These are phyloP conservation scores for Aciculoconidium aculeatum DNA, from an alignment of 805 yeast species.

Conservation along the genomic window DNA sequence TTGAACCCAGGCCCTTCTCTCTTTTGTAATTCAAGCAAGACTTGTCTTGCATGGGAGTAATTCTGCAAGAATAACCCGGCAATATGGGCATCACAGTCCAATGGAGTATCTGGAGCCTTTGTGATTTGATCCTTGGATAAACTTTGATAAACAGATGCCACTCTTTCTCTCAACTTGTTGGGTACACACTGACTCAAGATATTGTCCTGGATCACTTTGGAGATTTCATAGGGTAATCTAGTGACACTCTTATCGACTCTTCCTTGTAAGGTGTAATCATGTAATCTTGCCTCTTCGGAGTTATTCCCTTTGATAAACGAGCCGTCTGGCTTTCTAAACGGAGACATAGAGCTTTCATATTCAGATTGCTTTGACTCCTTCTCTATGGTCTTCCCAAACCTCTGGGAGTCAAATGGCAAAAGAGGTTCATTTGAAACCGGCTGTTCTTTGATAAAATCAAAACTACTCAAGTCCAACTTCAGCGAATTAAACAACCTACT, in stretches of 20 bases:
- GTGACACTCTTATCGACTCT: constrained; percentile 48
- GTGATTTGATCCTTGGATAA: constrained; percentile 52
- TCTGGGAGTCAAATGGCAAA: no score
- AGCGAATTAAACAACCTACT: no score
- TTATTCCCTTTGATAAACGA: constrained; percentile 36
- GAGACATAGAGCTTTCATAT: constrained; percentile 16
- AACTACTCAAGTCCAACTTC: no score
- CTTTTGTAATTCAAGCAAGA: constrained; percentile 55
- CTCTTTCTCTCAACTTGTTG: constrained; percentile 54
- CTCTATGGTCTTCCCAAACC: constrained; percentile 5
- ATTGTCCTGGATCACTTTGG: constrained; percentile 57
- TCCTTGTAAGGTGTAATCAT: constrained; percentile 53
- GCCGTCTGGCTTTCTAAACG: constrained; percentile 37
- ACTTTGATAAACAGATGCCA: constrained; percentile 48
- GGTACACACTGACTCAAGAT: constrained; percentile 60
- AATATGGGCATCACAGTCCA: constrained; percentile 73
- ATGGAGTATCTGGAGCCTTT: constrained; percentile 31
- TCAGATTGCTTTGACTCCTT: not conserved
- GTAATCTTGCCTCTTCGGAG: constrained; percentile 49
- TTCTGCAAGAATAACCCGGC: constrained; percentile 78
- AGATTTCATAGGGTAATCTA: constrained; percentile 49
- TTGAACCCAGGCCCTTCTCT: constrained; percentile 50
- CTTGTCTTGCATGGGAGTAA: constrained; percentile 64
- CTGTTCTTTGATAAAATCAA: no score
- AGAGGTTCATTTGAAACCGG: no score